Evolutionary conservation across 73 alveolate genomes (phyloP), one percentile per base, ranked within the genome.

Genomic region (Paramecium primaurelia): DNA sequence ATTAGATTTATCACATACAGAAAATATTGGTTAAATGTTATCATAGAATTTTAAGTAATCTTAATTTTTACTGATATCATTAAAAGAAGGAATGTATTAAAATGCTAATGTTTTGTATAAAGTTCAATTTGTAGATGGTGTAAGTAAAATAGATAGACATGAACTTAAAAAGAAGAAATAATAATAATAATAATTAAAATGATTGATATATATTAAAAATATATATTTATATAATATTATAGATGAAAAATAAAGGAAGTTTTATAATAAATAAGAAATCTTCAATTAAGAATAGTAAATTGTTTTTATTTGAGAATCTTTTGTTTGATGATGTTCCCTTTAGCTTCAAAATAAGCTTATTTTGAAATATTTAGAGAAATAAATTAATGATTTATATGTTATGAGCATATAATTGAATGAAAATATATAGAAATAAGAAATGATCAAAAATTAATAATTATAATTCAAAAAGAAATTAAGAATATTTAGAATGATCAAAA

Each of bases 71-170:
- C 96, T 99, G 14, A 97, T 99, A 40, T 95, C 99, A 51, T 90
- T 98, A 83, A 99, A 98, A 93, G 99, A 97, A 93, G 99, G 99
- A 45, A 96, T 99, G 99, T 98, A 97, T 94, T 92, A 98, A 73
- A 96, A 98, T 93, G 99, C 99, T 40, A 99, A 98, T 96, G 99
- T 99, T 88, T 96, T 98, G 58, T 99, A 95, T 91, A 97, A 97
- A 89, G 99, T 99, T 7, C 93, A 93, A 36, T 98, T 97, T 80
- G 97, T 96, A 14, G 99, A 98, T 77, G 97, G 97, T 38, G 96
- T 95, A 59, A 93, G 98, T 60, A 92, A 92, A 58, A 97, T 98
- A 86, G 98, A 96, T 92, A 95, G 99, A 86, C 92, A 88, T 58
- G 93, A 95, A 40, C 77, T 90, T 71, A 96, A 94, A 87, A 58